Evolutionary conservation across 768 basidiomycete species (phyloP).

Genomic region (Gloeophyllum trabeum): DNA sequence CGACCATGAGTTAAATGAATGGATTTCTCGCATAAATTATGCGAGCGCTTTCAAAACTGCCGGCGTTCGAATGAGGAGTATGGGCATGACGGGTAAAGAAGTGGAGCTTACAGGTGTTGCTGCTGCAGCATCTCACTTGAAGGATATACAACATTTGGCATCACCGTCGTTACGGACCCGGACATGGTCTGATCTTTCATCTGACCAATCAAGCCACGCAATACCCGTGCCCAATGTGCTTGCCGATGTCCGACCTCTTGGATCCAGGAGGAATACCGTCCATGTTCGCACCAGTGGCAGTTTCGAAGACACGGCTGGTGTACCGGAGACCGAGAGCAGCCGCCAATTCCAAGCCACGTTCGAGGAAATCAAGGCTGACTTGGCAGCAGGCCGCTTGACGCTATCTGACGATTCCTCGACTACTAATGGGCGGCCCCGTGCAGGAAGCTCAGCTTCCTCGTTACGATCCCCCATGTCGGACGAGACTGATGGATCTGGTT

Average conservation of each 20-base stretch:
- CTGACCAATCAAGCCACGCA: not conserved
- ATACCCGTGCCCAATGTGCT: not conserved
- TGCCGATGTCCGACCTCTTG: not conserved
- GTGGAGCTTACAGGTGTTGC: slow-evolving; percentile 75
- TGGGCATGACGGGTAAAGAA: slow-evolving; percentile 56
- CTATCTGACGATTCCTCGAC: slow-evolving; percentile 9
- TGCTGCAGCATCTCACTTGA: slow-evolving; percentile 75
- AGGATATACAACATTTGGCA: slow-evolving; percentile 42
- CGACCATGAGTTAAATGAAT: slow-evolving; percentile 71
- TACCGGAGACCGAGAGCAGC: slow-evolving; percentile 44
- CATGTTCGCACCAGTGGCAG: not conserved
- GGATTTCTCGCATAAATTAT: slow-evolving; percentile 91
- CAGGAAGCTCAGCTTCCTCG: not conserved
- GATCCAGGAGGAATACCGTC: not conserved
- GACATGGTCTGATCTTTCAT: slow-evolving; percentile 25
- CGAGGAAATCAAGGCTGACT: slow-evolving; percentile 76
- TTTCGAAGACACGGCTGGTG: slow-evolving; percentile 31
- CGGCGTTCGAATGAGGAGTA: slow-evolving; percentile 70
- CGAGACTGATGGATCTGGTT: slow-evolving; percentile 12
- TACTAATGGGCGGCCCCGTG: not conserved
- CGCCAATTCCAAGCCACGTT: slow-evolving; percentile 76
- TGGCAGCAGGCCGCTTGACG: slow-evolving; percentile 40
- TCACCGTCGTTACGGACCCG: slow-evolving; percentile 11
- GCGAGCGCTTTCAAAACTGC: slow-evolving; percentile 85
- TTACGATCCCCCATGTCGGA: slow-evolving; percentile 3